phyloP scores from a whole-genome alignment of 495 filamentous ascomycete species.

The Mytilinidion resinicola region DNA sequence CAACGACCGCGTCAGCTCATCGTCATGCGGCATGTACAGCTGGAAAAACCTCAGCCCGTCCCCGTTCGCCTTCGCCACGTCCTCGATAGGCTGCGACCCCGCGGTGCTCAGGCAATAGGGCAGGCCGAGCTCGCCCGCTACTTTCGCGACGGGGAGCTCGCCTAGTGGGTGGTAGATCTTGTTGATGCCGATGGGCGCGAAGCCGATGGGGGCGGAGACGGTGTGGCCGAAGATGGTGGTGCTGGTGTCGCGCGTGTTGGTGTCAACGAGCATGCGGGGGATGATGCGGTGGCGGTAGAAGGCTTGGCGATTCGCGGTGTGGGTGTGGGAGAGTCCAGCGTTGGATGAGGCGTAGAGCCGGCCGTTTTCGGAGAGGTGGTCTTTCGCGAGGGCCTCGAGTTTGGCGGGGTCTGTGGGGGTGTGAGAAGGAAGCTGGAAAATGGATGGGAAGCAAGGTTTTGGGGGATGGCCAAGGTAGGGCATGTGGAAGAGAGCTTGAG shows the following conservation, averaged over 20 bases:
- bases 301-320: conserved; percentile 60
- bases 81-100: conserved; percentile 56
- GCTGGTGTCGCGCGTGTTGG: conserved; percentile 50
- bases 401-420: conserved; percentile 45
- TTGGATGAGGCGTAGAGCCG: conserved; percentile 62
- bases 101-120: conserved; percentile 41
- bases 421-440: conserved; percentile 12
- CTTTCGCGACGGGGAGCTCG: conserved; percentile 50
- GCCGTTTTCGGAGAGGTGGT: conserved; percentile 48
- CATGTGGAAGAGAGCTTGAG: background rate
- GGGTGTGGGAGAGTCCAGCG: conserved; percentile 58
- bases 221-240: conserved; percentile 57
- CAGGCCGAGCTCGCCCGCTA: conserved; percentile 15
- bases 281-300: conserved; percentile 65
- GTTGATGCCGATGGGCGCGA: conserved; percentile 63
- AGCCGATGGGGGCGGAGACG: conserved; percentile 54
- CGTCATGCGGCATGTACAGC: conserved; percentile 60
- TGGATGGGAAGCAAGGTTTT: too few species aligned
- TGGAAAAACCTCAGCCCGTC: conserved; percentile 58
- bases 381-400: conserved; percentile 52
- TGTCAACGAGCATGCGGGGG: conserved; percentile 57
- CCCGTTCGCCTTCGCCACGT: conserved; percentile 54
- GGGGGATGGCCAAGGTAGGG: background rate
- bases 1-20: conserved; percentile 51
- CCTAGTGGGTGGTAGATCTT: conserved; percentile 55